Percentiles rank a stretch among this genome's conserved stretches.
phyloP scores from a whole-genome alignment of 208 protist genomes.

The Angomonas deanei region DNA sequence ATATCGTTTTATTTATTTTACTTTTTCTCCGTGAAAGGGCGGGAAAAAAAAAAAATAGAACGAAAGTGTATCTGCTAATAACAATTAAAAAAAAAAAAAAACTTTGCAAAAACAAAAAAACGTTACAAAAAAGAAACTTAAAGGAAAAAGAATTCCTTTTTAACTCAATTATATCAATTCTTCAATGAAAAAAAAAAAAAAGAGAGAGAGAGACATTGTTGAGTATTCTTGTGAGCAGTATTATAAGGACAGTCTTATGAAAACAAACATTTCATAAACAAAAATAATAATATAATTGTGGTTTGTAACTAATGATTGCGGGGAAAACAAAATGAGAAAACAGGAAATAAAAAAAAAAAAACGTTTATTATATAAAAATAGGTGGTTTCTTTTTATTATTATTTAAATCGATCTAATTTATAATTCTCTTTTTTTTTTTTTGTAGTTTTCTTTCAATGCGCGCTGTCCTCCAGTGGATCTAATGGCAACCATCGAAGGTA shows the following conservation, averaged over 20 bases:
- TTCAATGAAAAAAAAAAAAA: not conserved
- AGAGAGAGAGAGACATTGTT: not conserved
- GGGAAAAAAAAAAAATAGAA: conserved; percentile 7
- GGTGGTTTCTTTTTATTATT: not conserved
- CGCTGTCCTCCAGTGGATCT: not conserved
- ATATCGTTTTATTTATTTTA: not conserved
- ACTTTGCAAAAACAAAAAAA: no score
- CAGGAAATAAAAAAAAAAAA: conserved; percentile 5
- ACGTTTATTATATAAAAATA: not conserved
- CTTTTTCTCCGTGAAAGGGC: not conserved
- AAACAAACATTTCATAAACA: no score
- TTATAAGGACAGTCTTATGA: no score
- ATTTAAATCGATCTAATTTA: not conserved
- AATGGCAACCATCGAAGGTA: conserved; percentile 44
- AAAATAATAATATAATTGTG: no score
- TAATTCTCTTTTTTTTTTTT: conserved; percentile 11
- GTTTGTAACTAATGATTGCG: no score
- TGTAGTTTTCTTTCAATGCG: not conserved
- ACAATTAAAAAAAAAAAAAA: conserved; percentile 9
- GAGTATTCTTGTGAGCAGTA: not conserved
- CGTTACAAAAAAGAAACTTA: not conserved
- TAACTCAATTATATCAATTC: not conserved
- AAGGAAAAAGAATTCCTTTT: not conserved
- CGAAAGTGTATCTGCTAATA: conserved; percentile 1
- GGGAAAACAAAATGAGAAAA: no score